These are phyloP conservation scores for Fusarium scirpi DNA, from an alignment of 2,329 filamentous ascomycete species.

Conservation along the genomic window DNA sequence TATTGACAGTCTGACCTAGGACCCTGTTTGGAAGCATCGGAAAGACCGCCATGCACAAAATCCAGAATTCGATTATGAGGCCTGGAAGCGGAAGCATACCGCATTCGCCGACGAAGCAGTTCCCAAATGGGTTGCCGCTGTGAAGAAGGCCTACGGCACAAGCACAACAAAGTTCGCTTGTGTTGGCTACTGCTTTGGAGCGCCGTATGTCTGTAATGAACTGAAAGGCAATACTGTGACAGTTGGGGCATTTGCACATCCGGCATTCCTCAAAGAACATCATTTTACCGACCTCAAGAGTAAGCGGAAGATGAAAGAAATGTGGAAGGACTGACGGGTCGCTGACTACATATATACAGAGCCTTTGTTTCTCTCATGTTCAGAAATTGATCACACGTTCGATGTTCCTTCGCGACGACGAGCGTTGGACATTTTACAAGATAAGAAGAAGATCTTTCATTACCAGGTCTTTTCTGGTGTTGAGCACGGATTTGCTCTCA, in stretches of 20 bases:
- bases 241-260: conserved; percentile 9
- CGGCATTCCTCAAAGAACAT: conserved; percentile 13
- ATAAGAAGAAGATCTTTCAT: conserved; percentile 2
- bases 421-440: conserved; percentile 3
- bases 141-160: neutral
- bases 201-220: conserved; percentile 9
- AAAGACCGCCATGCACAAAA: neutral
- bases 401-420: conserved; percentile 10
- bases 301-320: neutral
- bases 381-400: conserved; percentile 13
- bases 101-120: conserved; percentile 2
- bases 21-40: conserved; percentile 15
- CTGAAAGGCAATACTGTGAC: conserved; percentile 1
- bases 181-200: conserved; percentile 12
- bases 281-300: conserved; percentile 3
- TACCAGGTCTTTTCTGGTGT: conserved; percentile 11
- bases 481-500: conserved; percentile 8
- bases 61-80: conserved; percentile 7
- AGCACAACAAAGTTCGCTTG: conserved; percentile 3
- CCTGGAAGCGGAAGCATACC: conserved; percentile 9
- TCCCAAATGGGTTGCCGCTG: neutral
- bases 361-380: conserved; percentile 7
- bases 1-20: neutral
- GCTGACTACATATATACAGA: neutral
- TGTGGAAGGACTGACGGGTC: no score